A percentile compares a stretch with the other conserved stretches of the same genome.
phyloP scores from a whole-genome alignment of 441 rosid genomes.

The Pelargonium cotyledonis region DNA sequence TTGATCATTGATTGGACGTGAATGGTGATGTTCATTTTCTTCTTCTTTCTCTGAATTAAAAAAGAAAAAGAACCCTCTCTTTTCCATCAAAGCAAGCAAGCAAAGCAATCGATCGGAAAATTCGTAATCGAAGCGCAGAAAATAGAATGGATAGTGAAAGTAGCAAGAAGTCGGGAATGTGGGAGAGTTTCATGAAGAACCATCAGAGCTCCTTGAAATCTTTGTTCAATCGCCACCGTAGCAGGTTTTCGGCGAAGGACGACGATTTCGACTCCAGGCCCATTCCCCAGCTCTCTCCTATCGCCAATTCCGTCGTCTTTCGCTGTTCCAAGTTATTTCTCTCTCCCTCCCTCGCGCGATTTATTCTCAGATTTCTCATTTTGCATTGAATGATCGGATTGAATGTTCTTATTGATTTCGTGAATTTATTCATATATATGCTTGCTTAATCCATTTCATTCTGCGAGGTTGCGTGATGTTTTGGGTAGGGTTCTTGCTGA shows the following conservation, averaged over 20 bases:
- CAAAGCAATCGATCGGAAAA: not conserved
- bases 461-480: not conserved
- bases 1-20: too few relatives aligned
- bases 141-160: conserved; percentile 21
- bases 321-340: conserved; percentile 70
- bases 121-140: not conserved
- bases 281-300: conserved; percentile 68
- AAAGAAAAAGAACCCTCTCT: not conserved
- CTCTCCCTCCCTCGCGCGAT: not conserved
- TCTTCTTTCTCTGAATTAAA: not conserved
- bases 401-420: not conserved
- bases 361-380: not conserved
- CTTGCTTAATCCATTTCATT: not conserved
- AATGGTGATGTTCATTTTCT: too few relatives aligned
- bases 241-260: conserved; percentile 29
- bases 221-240: conserved; percentile 43
- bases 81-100: not conserved
- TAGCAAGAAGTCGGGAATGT: conserved; percentile 25
- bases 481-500: not conserved
- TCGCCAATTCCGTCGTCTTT: conserved; percentile 80
- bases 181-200: conserved; percentile 52
- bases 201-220: conserved; percentile 58
- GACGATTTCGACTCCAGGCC: conserved; percentile 43
- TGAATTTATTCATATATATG: too few relatives aligned
- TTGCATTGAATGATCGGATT: not conserved